These are phyloP conservation scores for Vanrija pseudolonga DNA, from an alignment of 1,284 basidiomycete species.

Conservation along the genomic window DNA sequence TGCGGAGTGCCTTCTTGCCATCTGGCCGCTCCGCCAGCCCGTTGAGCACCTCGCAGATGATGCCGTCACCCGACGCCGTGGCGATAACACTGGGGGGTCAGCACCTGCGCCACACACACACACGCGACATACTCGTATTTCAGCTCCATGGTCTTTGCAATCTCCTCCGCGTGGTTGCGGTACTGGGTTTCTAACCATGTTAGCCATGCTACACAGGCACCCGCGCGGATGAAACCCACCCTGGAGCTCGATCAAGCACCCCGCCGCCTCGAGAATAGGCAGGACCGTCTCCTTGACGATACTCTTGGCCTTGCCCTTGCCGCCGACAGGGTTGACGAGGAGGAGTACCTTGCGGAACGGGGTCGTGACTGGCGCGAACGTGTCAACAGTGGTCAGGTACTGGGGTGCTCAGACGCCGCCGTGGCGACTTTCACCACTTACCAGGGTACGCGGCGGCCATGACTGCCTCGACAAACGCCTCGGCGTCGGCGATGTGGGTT, in stretches of 20 bases:
- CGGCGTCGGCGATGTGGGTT: constrained; percentile 41
- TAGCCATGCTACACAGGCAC: not conserved
- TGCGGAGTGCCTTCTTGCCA: constrained; percentile 65
- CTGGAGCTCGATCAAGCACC: constrained; percentile 62
- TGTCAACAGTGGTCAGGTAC: not conserved
- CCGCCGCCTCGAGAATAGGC: constrained; percentile 76
- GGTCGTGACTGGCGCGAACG: constrained; percentile 44
- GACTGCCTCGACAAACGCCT: constrained; percentile 58
- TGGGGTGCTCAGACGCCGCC: no score
- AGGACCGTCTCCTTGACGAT: constrained; percentile 66
- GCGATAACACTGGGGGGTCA: constrained; percentile 58
- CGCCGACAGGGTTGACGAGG: constrained; percentile 84
- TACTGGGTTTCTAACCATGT: constrained; percentile 63
- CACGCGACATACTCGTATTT: constrained; percentile 58
- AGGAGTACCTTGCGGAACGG: constrained; percentile 60
- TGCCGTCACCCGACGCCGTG: constrained; percentile 84
- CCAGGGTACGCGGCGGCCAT: constrained; percentile 64
- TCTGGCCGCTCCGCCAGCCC: constrained; percentile 74
- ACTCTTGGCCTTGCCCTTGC: constrained; percentile 67
- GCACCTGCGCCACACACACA: not conserved
- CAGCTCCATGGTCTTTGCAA: constrained; percentile 61
- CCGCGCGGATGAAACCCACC: constrained; percentile 51
- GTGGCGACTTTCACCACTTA: constrained; percentile 28
- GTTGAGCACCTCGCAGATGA: constrained; percentile 88
- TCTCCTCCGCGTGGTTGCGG: constrained; percentile 66